Conservation (phyloP, 768 basidiomycete genomes). For the Xanthoconium purpureum region DNA sequence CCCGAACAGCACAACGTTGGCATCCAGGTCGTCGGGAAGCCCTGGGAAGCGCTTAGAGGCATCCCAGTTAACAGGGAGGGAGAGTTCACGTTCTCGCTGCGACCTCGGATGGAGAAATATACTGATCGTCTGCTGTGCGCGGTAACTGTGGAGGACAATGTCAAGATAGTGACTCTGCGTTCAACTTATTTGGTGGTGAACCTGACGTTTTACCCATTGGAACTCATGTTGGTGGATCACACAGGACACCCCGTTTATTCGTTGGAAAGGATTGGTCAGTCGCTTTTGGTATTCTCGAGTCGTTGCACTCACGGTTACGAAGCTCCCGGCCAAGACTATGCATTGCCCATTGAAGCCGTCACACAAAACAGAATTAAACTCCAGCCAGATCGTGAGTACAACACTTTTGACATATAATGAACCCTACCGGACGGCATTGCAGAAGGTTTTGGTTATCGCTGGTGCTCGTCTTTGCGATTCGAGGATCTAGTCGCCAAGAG, state of each 20-base stretch:
- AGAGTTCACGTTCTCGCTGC: slow-evolving; percentile 83
- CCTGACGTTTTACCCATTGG: slow-evolving; percentile 85
- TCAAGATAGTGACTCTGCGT: slow-evolving; percentile 90
- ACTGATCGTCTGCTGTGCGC: slow-evolving; percentile 84
- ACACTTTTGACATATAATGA: not conserved
- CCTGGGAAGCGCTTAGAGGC: slow-evolving; percentile 85
- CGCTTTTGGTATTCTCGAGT: not conserved
- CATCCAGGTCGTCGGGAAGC: slow-evolving; percentile 76
- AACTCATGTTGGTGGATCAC: slow-evolving; percentile 86
- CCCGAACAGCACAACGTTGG: slow-evolving; percentile 83
- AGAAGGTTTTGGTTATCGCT: slow-evolving; percentile 97
- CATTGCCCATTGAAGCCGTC: slow-evolving; percentile 88
- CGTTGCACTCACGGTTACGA: slow-evolving; percentile 57
- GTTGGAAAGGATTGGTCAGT: slow-evolving; percentile 75
- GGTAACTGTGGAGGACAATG: slow-evolving; percentile 84
- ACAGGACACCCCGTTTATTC: slow-evolving; percentile 77
- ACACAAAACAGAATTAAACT: slow-evolving; percentile 77
- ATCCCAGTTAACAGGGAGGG: slow-evolving; percentile 94
- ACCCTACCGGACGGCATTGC: slow-evolving; percentile 1
- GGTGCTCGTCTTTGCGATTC: slow-evolving; percentile 86
- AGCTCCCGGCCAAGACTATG: slow-evolving; percentile 84
- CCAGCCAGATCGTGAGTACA: slow-evolving; percentile 82
- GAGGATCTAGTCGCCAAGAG: slow-evolving; percentile 75
- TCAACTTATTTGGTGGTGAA: slow-evolving; percentile 94
- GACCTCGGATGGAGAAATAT: slow-evolving; percentile 72